Base-by-base conservation (phyloP, 495 filamentous ascomycete species). In the Penicillium paradoxum region DNA sequence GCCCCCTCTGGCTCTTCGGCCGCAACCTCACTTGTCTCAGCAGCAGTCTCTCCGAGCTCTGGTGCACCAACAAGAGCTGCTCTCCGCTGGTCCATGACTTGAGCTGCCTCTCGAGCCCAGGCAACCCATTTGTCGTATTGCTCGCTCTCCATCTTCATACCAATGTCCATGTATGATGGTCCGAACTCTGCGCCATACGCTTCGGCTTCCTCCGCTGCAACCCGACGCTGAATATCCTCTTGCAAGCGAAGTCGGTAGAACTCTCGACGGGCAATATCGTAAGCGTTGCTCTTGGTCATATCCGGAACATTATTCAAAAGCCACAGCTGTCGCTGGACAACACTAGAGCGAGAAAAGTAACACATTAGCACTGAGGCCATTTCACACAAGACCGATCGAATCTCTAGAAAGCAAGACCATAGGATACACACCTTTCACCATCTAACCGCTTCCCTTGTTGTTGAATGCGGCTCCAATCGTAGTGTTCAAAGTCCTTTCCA, bases 281-380 rank as follows among this genome's bases (percentile, higher is more conserved):
- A 98, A n/a, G 92, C 89, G 55, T 72, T 55, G 13, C 74, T 73
- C 65, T 80, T 78, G 33, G 75, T 81, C 62, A 88, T 79, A 36
- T 72, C 73, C 2, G 77, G 75, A 2, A 76, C 59, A 55, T 87
- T 80, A 53, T 90, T 73, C 70, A 90, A 83, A 51, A 96, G 79
- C 81, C 83, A 95, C 38, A 93, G 66, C 65, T 96, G 91, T 46
- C 91, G 86, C 70, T 97, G 93, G 42, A 97, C 82, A 53, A 98
- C 95, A 74, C 93, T 98, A 45, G 15, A 22, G 22, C 17, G n/a
- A 30, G 15, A 56, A 30, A 47, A 25, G 24, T 15, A 5, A 18
- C 7, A 37, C 8, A 36, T 74, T 57, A 73, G 61, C 49, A 48
- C 29, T 5, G 25, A n/a, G 13, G 41, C 13, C 18, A 22, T 36